Conservation (phyloP, 495 filamentous ascomycete genomes). For the Aspergillus biplanus region DNA sequence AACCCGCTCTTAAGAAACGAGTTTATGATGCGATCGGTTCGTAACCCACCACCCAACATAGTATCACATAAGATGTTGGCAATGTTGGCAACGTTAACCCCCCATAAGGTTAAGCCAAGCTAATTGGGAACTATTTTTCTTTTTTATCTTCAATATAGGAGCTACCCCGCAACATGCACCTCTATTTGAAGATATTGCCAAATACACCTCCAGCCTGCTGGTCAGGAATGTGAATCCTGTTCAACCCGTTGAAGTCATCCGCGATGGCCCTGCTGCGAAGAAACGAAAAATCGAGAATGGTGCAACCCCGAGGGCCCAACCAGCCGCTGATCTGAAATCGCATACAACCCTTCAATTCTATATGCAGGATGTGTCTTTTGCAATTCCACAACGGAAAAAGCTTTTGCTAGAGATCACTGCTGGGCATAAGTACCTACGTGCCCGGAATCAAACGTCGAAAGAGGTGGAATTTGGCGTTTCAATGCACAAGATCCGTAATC, state of each 20-base stretch:
- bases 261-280: conserved; percentile 50
- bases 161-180: conserved; percentile 42
- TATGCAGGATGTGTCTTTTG: conserved; percentile 73
- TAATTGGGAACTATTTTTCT: conserved; percentile 18
- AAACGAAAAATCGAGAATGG: conserved; percentile 61
- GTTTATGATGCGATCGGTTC: conserved; percentile 56
- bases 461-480: conserved; percentile 69
- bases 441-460: conserved; percentile 64
- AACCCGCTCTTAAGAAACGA: conserved; percentile 47
- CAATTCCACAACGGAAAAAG: conserved; percentile 91
- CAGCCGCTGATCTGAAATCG: conserved; percentile 48
- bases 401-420: conserved; percentile 72
- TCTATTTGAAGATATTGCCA: conserved; percentile 54
- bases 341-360: conserved; percentile 49
- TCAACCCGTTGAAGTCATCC: conserved; percentile 23
- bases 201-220: conserved; percentile 49
- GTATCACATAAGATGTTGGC: neutral
- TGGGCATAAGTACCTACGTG: conserved; percentile 65
- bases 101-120: neutral
- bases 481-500: conserved; percentile 76
- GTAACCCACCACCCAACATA: conserved; percentile 22
- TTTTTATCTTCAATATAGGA: conserved; percentile 29
- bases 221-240: conserved; percentile 38
- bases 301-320: conserved; percentile 41
- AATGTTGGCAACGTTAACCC: neutral